These are phyloP conservation scores for Russula virescens DNA, from an alignment of 768 basidiomycete species.

Conservation along the genomic window DNA sequence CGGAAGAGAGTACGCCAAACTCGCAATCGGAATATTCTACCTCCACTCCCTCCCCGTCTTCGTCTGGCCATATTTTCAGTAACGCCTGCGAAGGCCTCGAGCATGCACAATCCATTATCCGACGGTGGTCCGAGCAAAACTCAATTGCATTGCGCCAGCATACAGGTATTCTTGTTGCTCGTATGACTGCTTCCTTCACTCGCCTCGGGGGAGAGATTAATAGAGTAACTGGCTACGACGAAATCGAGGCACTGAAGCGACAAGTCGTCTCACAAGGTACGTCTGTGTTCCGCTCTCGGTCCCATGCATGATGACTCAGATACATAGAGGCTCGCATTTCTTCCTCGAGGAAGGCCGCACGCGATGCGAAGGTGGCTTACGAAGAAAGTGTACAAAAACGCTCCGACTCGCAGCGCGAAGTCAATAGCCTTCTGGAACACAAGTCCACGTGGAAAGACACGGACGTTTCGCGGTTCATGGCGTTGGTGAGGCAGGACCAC, in stretches of 20 bases:
- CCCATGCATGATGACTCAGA: too few species aligned
- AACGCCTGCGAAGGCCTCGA: neutral
- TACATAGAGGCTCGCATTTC: constrained; percentile 67
- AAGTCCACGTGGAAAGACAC: too few species aligned
- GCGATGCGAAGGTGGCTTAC: constrained; percentile 74
- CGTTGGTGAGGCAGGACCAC: too few species aligned
- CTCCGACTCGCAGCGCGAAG: too few species aligned
- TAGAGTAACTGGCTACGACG: constrained; percentile 85
- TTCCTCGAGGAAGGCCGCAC: constrained; percentile 59
- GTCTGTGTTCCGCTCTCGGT: too few species aligned
- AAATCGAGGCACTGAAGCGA: constrained; percentile 84
- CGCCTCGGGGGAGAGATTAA: constrained; percentile 80
- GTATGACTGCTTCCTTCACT: constrained; percentile 56
- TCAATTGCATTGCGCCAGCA: constrained; percentile 44
- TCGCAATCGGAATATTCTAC: neutral
- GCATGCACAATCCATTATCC: constrained; percentile 19
- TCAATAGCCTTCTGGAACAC: too few species aligned
- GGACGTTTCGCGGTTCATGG: too few species aligned
- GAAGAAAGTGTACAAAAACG: too few species aligned
- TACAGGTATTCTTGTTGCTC: constrained; percentile 52
- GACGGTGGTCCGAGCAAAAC: too few species aligned
- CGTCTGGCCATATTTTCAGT: neutral
- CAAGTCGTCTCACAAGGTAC: too few species aligned
- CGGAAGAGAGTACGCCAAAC: neutral
- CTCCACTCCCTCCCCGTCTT: neutral